A percentile compares a stretch with the other conserved stretches of the same genome.
Conservation (phyloP, 257 asterid genomes). For the Solanum bulbocastanum region DNA sequence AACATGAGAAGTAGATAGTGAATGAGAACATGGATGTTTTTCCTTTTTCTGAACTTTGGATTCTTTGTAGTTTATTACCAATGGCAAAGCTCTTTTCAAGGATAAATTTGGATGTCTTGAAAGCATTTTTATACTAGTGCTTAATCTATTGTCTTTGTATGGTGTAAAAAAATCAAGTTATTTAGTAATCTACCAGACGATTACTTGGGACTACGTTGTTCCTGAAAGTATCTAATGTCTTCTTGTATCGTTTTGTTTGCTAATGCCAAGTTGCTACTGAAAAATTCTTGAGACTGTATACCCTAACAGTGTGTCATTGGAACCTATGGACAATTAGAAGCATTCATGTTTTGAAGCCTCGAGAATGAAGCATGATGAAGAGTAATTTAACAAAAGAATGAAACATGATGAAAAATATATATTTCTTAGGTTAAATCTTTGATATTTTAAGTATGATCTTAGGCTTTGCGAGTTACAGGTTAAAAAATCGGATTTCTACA, state of each 20-base stretch:
- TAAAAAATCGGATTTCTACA: background rate
- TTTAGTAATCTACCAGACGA: background rate
- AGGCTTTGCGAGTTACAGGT: background rate
- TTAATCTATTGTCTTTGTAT: background rate
- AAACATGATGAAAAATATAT: background rate
- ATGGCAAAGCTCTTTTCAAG: background rate
- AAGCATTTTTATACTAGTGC: background rate
- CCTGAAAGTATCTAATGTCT: background rate
- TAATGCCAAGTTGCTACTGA: background rate
- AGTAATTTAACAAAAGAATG: background rate
- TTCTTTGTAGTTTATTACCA: background rate
- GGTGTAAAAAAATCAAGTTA: background rate
- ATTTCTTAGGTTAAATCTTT: background rate
- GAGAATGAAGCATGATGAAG: background rate
- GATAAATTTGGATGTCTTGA: background rate
- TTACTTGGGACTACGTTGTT: background rate
- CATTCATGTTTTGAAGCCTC: background rate
- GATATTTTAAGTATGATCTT: background rate
- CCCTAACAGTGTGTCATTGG: background rate
- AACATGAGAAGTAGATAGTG: conserved; percentile 23
- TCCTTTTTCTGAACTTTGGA: background rate
- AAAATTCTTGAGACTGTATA: background rate
- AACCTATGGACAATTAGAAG: background rate
- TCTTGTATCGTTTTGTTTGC: background rate
- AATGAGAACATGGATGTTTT: conserved; percentile 15